Conservation (phyloP, 139 green algal species). For the Parachlorella kessleri region DNA sequence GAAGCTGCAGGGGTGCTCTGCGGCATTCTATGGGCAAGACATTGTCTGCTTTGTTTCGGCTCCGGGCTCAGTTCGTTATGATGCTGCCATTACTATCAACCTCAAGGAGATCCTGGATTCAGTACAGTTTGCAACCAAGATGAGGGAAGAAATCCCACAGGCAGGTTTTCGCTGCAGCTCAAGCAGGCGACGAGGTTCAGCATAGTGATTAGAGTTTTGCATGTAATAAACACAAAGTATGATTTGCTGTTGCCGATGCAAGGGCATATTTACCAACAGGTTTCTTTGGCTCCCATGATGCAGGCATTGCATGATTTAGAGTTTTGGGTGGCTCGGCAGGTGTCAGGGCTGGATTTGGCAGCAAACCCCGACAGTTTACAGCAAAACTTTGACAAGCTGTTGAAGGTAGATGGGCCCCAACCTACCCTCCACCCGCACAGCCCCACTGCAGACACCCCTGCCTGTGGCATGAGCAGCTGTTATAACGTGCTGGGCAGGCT, state of each 20-base stretch:
- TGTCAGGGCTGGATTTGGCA: constrained; percentile 69
- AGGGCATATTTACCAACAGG: no score
- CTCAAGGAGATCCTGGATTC: constrained; percentile 46
- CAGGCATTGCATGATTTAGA: constrained; percentile 71
- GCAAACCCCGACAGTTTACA: constrained; percentile 46
- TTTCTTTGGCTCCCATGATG: no score
- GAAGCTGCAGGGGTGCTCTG: background rate
- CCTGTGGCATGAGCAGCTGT: no score
- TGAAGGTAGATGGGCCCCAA: no score
- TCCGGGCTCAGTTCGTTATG: constrained; percentile 69
- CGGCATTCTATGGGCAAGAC: constrained; percentile 17
- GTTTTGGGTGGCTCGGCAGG: constrained; percentile 67
- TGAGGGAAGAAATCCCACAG: constrained; percentile 47
- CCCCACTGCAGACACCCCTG: no score
- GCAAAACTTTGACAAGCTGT: constrained; percentile 70
- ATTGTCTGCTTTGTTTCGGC: constrained; percentile 60
- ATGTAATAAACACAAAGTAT: no score
- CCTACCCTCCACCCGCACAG: no score
- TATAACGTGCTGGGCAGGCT: no score
- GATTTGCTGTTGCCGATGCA: no score
- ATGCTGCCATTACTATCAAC: constrained; percentile 64
- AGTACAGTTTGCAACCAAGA: constrained; percentile 62
- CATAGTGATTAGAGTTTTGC: no score
- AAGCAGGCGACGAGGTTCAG: no score
- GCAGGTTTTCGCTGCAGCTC: no score